Evolutionary conservation across 306 rosid species (phyloP), one percentile per base, ranked within the genome.

Genomic region (Medicago lupulina): DNA sequence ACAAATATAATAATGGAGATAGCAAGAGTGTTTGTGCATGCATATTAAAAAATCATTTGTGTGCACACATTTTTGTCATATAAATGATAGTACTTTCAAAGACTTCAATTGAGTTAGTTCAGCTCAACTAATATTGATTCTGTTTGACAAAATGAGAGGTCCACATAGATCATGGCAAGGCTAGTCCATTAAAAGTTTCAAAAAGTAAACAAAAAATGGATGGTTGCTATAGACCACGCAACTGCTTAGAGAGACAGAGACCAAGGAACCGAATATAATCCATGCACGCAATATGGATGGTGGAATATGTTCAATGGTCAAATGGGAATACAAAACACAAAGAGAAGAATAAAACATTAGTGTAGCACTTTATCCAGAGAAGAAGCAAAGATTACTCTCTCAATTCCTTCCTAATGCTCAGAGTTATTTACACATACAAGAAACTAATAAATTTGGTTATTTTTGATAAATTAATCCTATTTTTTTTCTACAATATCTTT

Each of bases 241-340:
- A 12, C 6, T 7, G 8, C 15, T 57, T 16, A 0, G 49, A 70
- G 34, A 70, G 18, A 28, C 31, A 28, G 31, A 28, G 31, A 28
- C 31, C 71, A 78, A 60, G 43, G 64, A 59, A 78, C 55, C 18
- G 21, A 68, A 69, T 59, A 46, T 59, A 34, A 46, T 70, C 9
- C 61, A 16, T 57, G 69, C 64, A 75, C 54, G 62, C 41, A 61
- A 6, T 38, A 31, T 12, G 21, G 18, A 44, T 1, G 9, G 7
- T 44, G 9, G 34, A 31, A 39, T 39, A 39, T 49, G 12, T 13
- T 68, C 43, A 28, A 28, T 3, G 38, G 38, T 34, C 38, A 34
- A 34, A 4, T 4, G 0, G 7, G 38, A 4, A 34, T 5, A 34
- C 38, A 34, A 34, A 34, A 34, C 38, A 6, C 7, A 34, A 0